phyloP scores from a whole-genome alignment of 495 filamentous ascomycete genomes.

The Hypoxylon subgilvum region DNA sequence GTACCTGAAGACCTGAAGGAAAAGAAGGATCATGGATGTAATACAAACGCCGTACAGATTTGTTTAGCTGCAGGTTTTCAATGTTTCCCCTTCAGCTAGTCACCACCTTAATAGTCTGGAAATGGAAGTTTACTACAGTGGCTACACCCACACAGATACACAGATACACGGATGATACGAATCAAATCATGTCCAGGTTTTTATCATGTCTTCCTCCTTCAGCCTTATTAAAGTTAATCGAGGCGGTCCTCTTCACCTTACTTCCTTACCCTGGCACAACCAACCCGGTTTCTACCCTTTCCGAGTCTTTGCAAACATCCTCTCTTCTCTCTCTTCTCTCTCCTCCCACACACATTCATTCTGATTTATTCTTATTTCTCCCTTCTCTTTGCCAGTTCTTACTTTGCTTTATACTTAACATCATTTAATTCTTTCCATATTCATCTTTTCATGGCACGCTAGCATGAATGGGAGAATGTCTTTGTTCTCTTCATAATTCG shows the following conservation, averaged over 20 bases:
- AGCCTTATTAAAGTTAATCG: constrained; percentile 33
- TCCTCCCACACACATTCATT: constrained; percentile 5
- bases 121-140: constrained; percentile 18
- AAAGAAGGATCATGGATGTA: constrained; percentile 10
- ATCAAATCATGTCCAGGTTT: too few relatives aligned
- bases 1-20: too few relatives aligned
- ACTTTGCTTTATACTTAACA: background rate
- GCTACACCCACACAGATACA: too few relatives aligned
- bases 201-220: constrained; percentile 5
- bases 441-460: background rate
- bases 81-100: constrained; percentile 17
- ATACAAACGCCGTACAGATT: constrained; percentile 33
- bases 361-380: background rate
- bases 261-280: constrained; percentile 6
- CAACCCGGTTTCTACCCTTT: constrained; percentile 2
- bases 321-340: constrained; percentile 12
- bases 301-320: too few relatives aligned
- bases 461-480: constrained; percentile 4
- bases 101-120: constrained; percentile 13
- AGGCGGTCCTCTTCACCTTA: too few relatives aligned
- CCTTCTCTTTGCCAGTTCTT: constrained; percentile 3
- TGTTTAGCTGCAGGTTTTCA: constrained; percentile 25
- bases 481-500: constrained; percentile 9
- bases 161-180: constrained; percentile 7
- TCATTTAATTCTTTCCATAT: constrained; percentile 3